phyloP scores from a whole-genome alignment of 345 rosid species.

The Melaleuca quinquenervia region DNA sequence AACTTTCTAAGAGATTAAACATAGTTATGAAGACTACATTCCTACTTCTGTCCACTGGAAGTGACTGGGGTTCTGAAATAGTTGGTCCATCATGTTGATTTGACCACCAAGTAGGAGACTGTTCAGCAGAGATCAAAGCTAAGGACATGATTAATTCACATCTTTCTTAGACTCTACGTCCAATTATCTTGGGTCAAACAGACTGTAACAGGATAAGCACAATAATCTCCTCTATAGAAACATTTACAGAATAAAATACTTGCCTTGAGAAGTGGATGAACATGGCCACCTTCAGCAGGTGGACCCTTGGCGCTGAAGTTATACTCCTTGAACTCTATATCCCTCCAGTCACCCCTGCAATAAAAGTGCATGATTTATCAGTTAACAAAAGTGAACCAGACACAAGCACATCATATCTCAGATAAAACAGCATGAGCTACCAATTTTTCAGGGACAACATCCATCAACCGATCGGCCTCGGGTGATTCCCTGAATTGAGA shows the following conservation, averaged over 20 bases:
- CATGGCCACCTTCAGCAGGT: slow-evolving; percentile 79
- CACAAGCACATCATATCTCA: neutral
- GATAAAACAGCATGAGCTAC: neutral
- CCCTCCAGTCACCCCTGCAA: slow-evolving; percentile 80
- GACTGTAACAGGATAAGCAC: neutral
- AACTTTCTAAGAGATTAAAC: neutral
- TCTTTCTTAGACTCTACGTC: neutral
- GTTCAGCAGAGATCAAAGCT: neutral
- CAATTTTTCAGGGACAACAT: neutral
- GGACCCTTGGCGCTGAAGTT: slow-evolving; percentile 88
- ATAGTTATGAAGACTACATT: neutral
- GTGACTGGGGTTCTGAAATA: neutral
- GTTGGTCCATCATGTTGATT: neutral
- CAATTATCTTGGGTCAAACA: neutral
- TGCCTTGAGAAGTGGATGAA: slow-evolving; percentile 94
- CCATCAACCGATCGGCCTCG: neutral
- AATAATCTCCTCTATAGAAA: neutral
- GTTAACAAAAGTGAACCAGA: neutral
- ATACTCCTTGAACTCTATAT: slow-evolving; percentile 79
- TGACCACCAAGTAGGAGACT: neutral
- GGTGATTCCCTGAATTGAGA: neutral
- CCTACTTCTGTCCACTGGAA: neutral
- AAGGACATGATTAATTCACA: neutral
- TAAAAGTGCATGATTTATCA: neutral
- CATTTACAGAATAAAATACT: slow-evolving; percentile 1